Base-by-base conservation (phyloP, 495 filamentous ascomycete genomes). In the Podospora appendiculata region DNA sequence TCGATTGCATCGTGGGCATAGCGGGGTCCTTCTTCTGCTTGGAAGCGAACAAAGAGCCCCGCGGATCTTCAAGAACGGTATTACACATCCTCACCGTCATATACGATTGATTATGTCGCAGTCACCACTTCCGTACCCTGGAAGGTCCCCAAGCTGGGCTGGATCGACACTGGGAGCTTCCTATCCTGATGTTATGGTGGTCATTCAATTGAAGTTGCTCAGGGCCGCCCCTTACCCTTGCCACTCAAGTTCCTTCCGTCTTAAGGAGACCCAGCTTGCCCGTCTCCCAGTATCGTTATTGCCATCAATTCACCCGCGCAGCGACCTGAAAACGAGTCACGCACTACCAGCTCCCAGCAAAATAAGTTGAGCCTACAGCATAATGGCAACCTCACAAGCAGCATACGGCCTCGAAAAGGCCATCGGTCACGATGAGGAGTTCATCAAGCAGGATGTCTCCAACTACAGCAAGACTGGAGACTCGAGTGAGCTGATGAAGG, bases 401-500 rank as follows among this genome's bases (percentile, higher is more conserved):
- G 86, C 88, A 25, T 80, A 80, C 52, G 58, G 70, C 32, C 77
- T 72, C 35, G 88, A 91, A 63, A 78, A 84, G 70, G 69, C 62
- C 41, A 59, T 90, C 43, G 86, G 87, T 48, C 83, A 90, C 62
- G 76, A 68, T 52, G 68, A 73, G 51, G 83, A 81, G 50, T 68
- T 77, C 9, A 65, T 76, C 49, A 81, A 78, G 47, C 80, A 87
- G 57, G 77, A 88, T 55, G 69, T 85, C 47, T 68, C 77, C 43
- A 71, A 68, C 49, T 79, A 74, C 36, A 69, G 69, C 44, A 68
- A 75, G 14, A 52, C 12, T 6, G 70, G 75, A 34, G 78, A 78
- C 41, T 66, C 62, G 6, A 57, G 68, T 33, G 79, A 79, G 53
- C 87, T 60, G 35, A 90, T 90, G 86, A 83, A 86, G 61, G 87